Conservation (phyloP, 2,329 filamentous ascomycete species). For the Xylariales sp. region DNA sequence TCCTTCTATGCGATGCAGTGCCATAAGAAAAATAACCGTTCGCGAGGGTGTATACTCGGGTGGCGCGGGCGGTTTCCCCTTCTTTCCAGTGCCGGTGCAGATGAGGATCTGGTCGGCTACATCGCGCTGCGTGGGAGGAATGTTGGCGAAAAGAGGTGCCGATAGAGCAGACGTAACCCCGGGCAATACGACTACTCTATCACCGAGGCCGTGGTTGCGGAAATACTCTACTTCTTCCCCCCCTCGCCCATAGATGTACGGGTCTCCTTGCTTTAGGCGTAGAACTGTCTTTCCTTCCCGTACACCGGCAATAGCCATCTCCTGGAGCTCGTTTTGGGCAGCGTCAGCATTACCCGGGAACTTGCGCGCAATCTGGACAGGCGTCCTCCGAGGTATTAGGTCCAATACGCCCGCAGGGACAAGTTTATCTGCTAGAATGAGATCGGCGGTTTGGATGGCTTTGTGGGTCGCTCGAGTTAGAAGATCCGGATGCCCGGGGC, state of each 20-base stretch:
- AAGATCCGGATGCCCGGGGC: conserved; percentile 91
- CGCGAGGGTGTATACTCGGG: conserved; percentile 80
- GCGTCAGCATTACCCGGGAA: conserved; percentile 97
- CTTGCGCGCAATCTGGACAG: conserved; percentile 92
- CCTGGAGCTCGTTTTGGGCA: conserved; percentile 89
- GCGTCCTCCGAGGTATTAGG: conserved; percentile 88
- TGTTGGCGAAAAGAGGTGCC: conserved; percentile 87
- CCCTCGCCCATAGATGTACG: conserved; percentile 94
- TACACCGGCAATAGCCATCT: conserved; percentile 77
- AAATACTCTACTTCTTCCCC: conserved; percentile 94
- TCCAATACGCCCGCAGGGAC: conserved; percentile 87
- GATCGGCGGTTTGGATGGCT: conserved; percentile 78
- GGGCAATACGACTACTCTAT: conserved; percentile 77
- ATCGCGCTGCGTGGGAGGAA: conserved; percentile 88
- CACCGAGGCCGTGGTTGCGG: conserved; percentile 73
- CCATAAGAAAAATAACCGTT: conserved; percentile 96
- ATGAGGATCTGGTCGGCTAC: conserved; percentile 93
- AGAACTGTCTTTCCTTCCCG: conserved; percentile 80
- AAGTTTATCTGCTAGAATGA: conserved; percentile 88
- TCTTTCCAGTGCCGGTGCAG: conserved; percentile 96
- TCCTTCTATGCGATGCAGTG: conserved; percentile 82
- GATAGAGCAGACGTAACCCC: conserved; percentile 90
- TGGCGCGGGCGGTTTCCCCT: conserved; percentile 83
- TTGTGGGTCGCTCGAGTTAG: conserved; percentile 85
- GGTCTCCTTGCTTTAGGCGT: conserved; percentile 94